A percentile compares a stretch with the other conserved stretches of the same genome.
Conservation (phyloP, 768 basidiomycete species). For the Xerocomus spinulosus region DNA sequence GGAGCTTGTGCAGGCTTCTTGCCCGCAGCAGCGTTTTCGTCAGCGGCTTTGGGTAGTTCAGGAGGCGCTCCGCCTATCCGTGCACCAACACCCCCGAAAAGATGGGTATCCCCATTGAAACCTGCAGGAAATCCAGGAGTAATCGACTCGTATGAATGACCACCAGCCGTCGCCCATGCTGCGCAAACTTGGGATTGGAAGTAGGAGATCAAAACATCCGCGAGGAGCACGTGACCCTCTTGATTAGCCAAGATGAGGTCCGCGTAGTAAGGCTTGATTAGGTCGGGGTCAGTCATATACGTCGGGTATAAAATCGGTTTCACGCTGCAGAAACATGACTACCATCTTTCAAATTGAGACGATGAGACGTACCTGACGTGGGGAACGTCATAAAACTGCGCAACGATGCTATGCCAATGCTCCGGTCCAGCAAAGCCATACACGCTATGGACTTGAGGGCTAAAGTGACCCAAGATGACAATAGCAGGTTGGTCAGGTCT, state of each 20-base stretch:
- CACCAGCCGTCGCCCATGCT: slow-evolving; percentile 74
- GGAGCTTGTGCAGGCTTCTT: slow-evolving; percentile 19
- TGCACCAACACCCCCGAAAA: slow-evolving; percentile 83
- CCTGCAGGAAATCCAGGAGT: slow-evolving; percentile 40
- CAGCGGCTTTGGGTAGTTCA: slow-evolving; percentile 36
- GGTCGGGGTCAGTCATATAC: slow-evolving; percentile 71
- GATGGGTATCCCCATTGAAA: slow-evolving; percentile 41
- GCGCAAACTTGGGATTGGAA: slow-evolving; percentile 86
- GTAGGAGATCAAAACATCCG: slow-evolving; percentile 90
- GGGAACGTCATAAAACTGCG: slow-evolving; percentile 96
- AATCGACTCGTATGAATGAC: slow-evolving; percentile 57
- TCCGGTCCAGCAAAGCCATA: slow-evolving; percentile 90
- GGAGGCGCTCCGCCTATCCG: slow-evolving; percentile 67
- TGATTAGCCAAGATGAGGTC: slow-evolving; percentile 82
- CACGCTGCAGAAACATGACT: slow-evolving; percentile 40
- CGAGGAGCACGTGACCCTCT: slow-evolving; percentile 76
- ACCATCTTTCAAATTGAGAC: background rate
- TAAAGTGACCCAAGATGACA: slow-evolving; percentile 92
- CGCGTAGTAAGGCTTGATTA: slow-evolving; percentile 65
- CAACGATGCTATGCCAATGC: slow-evolving; percentile 82
- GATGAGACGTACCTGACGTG: slow-evolving; percentile 58
- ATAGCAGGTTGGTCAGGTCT: slow-evolving; percentile 91
- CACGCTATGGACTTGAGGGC: slow-evolving; percentile 72
- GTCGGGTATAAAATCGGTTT: slow-evolving; percentile 79
- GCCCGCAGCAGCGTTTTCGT: slow-evolving; percentile 29